phyloP scores from a whole-genome alignment of 129 eudicot genomes.

The Scalesia atractyloides region DNA sequence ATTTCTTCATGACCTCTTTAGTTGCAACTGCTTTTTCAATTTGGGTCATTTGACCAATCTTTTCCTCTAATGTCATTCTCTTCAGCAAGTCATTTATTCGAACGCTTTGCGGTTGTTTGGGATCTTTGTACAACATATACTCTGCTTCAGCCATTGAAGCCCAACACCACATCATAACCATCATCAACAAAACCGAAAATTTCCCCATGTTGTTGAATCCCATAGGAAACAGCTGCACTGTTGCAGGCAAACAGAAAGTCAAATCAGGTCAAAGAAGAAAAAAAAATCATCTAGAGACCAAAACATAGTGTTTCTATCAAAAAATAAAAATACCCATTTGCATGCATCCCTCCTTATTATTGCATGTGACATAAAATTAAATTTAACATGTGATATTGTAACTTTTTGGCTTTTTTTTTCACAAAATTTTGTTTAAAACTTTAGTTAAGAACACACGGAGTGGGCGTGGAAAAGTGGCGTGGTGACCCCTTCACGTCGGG shows the following conservation, averaged over 20 bases:
- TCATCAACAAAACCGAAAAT: slow-evolving; percentile 17
- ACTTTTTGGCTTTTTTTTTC: no score
- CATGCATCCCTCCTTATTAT: background rate
- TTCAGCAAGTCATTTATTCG: slow-evolving; percentile 56
- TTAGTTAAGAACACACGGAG: no score
- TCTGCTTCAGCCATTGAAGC: slow-evolving; percentile 43
- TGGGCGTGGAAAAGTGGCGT: no score
- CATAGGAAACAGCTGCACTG: slow-evolving; percentile 10
- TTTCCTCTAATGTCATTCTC: slow-evolving; percentile 69
- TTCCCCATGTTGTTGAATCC: slow-evolving; percentile 25
- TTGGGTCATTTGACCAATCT: slow-evolving; percentile 79
- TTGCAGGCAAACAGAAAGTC: slow-evolving; percentile 16
- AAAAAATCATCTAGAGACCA: background rate
- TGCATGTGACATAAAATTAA: background rate
- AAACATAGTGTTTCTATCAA: background rate
- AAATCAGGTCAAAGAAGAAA: slow-evolving; percentile 17
- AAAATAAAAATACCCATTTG: background rate
- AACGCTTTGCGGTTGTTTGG: slow-evolving; percentile 44
- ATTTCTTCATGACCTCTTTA: slow-evolving; percentile 50
- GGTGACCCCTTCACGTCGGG: no score
- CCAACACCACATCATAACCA: slow-evolving; percentile 41
- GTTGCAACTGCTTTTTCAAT: slow-evolving; percentile 59
- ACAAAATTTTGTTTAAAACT: no score
- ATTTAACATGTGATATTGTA: background rate
- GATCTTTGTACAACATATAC: slow-evolving; percentile 58